A percentile compares a stretch with the other conserved stretches of the same genome.
Conservation (phyloP, 2,329 filamentous ascomycete species). For the Calonectria naviculata region DNA sequence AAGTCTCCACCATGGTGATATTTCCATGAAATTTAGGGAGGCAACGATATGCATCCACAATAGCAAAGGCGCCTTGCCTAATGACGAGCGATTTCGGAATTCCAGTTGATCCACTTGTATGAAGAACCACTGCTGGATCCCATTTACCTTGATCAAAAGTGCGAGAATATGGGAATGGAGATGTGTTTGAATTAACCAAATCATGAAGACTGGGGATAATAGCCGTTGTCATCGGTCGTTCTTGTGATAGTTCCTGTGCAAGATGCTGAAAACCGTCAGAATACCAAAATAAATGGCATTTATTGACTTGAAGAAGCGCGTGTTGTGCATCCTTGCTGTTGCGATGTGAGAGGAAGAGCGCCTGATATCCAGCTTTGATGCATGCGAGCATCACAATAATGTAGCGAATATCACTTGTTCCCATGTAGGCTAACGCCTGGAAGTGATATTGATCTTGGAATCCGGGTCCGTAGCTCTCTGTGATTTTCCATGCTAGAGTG, state of each 20-base stretch:
- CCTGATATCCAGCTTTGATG: conserved; percentile 55
- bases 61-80: conserved; percentile 28
- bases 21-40: conserved; percentile 21
- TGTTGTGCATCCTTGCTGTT: conserved; percentile 45
- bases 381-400: conserved; percentile 50
- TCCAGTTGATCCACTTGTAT: conserved; percentile 51
- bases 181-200: not conserved
- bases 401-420: conserved; percentile 51
- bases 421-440: conserved; percentile 46
- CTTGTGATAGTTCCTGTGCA: not conserved
- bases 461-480: not conserved
- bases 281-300: conserved; percentile 33
- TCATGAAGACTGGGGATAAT: conserved; percentile 23
- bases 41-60: conserved; percentile 15
- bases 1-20: not conserved
- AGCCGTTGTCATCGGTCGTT: conserved; percentile 27
- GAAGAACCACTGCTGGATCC: conserved; percentile 45
- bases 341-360: conserved; percentile 45
- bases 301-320: conserved; percentile 37
- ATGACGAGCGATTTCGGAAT: conserved; percentile 39
- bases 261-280: not conserved
- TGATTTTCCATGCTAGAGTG: not conserved
- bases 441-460: not conserved
- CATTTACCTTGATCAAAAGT: conserved; percentile 41
- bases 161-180: conserved; percentile 43